Percentiles rank a stretch among this genome's conserved stretches.
phyloP scores from a whole-genome alignment of 2,329 filamentous ascomycete genomes.

The Coniochaeta hoffmannii region DNA sequence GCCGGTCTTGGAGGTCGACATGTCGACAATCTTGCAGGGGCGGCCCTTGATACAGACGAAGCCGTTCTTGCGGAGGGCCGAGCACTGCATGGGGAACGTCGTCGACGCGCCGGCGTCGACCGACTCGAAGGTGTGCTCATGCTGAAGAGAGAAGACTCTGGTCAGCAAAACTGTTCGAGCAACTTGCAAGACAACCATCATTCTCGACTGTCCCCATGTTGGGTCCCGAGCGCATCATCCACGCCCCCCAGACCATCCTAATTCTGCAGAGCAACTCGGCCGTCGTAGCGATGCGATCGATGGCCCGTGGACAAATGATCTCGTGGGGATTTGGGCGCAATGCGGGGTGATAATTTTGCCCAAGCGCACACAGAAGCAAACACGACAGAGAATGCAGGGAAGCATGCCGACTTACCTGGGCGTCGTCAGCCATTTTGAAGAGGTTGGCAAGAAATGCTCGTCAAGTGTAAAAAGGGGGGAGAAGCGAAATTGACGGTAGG shows the following conservation, averaged over 20 bases:
- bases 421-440: slow-evolving; percentile 51
- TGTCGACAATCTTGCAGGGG: slow-evolving; percentile 99
- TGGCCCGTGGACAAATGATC: neutral
- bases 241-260: too few relatives aligned
- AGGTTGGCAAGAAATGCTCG: slow-evolving; percentile 24
- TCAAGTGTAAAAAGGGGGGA: slow-evolving; percentile 13
- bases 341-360: slow-evolving; percentile 40
- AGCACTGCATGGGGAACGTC: slow-evolving; percentile 98
- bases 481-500: slow-evolving; percentile 22
- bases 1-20: slow-evolving; percentile 99
- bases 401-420: slow-evolving; percentile 36
- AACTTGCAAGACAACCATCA: neutral
- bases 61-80: slow-evolving; percentile 98
- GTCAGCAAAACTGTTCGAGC: neutral
- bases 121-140: slow-evolving; percentile 74
- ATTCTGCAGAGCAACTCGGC: too few relatives aligned
- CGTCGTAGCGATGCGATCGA: neutral
- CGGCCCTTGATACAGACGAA: slow-evolving; percentile 97
- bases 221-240: neutral
- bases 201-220: too few relatives aligned
- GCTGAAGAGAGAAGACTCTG: slow-evolving; percentile 30
- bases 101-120: slow-evolving; percentile 92
- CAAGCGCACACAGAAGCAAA: slow-evolving; percentile 16
- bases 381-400: slow-evolving; percentile 7
- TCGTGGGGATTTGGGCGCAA: slow-evolving; percentile 19